Percentiles rank a stretch among this genome's conserved stretches.
Evolutionary conservation across 441 rosid species (phyloP).

Genomic region (Euphorbia celastroides): DNA sequence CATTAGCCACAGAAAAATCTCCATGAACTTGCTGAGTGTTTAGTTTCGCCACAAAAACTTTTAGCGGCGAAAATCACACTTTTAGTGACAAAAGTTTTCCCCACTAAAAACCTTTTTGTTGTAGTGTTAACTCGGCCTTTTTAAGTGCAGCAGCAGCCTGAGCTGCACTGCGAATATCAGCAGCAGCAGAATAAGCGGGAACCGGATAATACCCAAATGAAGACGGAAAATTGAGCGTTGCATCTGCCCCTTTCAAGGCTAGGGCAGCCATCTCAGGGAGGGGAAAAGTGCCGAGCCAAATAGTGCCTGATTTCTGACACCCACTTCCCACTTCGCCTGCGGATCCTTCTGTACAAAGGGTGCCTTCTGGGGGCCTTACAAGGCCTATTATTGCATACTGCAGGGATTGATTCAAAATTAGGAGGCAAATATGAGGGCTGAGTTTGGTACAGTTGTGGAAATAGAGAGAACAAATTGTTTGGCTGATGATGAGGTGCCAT

Average conservation of each 20-base stretch:
- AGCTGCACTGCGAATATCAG: constrained; percentile 70
- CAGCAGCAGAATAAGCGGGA: constrained; percentile 52
- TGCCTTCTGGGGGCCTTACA: constrained; percentile 21
- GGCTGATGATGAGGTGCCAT: no score
- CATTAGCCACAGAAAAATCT: not conserved
- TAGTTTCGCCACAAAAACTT: no score
- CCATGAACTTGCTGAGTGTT: not conserved
- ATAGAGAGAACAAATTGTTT: no score
- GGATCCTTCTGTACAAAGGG: constrained; percentile 59
- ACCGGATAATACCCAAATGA: constrained; percentile 42
- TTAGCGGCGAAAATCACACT: no score
- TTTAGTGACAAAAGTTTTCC: not conserved
- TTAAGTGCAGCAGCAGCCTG: constrained; percentile 41
- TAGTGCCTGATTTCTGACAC: constrained; percentile 83
- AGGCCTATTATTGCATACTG: constrained; percentile 5
- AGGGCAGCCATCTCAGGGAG: constrained; percentile 80
- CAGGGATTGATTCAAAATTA: constrained; percentile 15
- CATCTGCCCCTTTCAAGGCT: constrained; percentile 62
- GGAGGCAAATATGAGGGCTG: constrained; percentile 8
- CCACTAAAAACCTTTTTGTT: not conserved
- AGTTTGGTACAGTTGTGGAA: constrained; percentile 26
- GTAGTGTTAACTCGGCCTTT: constrained; percentile 19
- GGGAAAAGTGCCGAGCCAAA: constrained; percentile 84
- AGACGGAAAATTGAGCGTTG: constrained; percentile 65
- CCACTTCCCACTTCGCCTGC: constrained; percentile 81